Evolutionary conservation across 768 basidiomycete genomes (phyloP).

Genomic region (Lentinula edodes): DNA sequence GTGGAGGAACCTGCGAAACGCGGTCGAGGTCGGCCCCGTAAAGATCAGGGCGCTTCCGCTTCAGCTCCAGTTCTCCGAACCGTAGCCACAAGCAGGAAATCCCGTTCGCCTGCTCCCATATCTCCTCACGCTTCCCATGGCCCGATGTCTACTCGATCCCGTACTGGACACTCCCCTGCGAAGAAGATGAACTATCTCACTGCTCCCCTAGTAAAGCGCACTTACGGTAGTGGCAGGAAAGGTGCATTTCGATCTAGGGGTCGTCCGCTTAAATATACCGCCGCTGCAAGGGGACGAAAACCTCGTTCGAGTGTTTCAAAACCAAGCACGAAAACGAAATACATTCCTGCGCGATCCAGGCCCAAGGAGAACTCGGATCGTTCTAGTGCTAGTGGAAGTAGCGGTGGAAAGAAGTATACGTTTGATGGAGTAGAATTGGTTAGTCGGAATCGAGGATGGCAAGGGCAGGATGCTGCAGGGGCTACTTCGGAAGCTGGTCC

Average conservation of each 20-base stretch:
- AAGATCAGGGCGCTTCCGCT: neutral
- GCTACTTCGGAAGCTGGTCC: neutral
- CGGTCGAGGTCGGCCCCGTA: neutral
- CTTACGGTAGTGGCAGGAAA: neutral
- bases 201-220: neutral
- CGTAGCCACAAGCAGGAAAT: neutral
- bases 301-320: conserved; percentile 1
- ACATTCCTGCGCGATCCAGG: neutral
- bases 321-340: neutral
- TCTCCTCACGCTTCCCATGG: neutral
- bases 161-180: neutral
- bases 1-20: neutral
- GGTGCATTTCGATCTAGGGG: neutral
- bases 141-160: conserved; percentile 1
- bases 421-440: conserved; percentile 1
- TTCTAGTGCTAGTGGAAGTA: neutral
- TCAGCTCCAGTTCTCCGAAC: neutral
- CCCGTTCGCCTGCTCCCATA: neutral
- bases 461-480: neutral
- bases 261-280: neutral
- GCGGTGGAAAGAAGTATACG: neutral
- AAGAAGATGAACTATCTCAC: neutral
- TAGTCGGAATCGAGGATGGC: neutral
- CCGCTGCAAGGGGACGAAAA: neutral
- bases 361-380: neutral